Conservation (phyloP, 2,329 filamentous ascomycete species). For the Botrytis medusae region DNA sequence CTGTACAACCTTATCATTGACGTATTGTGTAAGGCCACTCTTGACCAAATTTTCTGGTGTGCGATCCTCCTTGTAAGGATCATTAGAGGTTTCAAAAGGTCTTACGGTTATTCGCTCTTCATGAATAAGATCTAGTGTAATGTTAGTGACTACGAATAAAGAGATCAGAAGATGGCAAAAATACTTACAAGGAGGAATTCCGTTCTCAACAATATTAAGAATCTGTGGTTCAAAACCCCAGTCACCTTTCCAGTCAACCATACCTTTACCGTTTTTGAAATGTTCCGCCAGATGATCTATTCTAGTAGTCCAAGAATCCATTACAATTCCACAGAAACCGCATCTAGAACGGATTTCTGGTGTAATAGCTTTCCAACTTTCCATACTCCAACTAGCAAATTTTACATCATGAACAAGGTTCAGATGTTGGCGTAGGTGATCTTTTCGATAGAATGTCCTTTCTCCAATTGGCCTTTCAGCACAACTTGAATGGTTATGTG, state of each 20-base stretch:
- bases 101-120: conserved; percentile 58
- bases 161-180: neutral
- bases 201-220: conserved; percentile 64
- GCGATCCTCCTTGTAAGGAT: conserved; percentile 48
- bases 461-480: conserved; percentile 63
- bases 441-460: conserved; percentile 65
- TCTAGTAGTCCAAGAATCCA: conserved; percentile 61
- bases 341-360: conserved; percentile 63
- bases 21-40: conserved; percentile 55
- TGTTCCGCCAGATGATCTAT: conserved; percentile 66
- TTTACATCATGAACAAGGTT: conserved; percentile 61
- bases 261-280: conserved; percentile 64
- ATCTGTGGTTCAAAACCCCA: conserved; percentile 65
- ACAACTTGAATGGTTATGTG: conserved; percentile 62
- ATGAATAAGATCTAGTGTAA: conserved; percentile 58
- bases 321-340: conserved; percentile 63
- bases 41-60: conserved; percentile 64
- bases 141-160: conserved; percentile 35
- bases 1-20: conserved; percentile 46
- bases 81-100: conserved; percentile 48
- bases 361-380: conserved; percentile 59
- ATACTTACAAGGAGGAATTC: conserved; percentile 62
- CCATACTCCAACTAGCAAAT: conserved; percentile 63
- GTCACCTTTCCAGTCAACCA: conserved; percentile 69
- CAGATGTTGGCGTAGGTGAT: conserved; percentile 65